These are phyloP conservation scores for Sinapis alba DNA, from an alignment of 441 rosid species.

Conservation along the genomic window DNA sequence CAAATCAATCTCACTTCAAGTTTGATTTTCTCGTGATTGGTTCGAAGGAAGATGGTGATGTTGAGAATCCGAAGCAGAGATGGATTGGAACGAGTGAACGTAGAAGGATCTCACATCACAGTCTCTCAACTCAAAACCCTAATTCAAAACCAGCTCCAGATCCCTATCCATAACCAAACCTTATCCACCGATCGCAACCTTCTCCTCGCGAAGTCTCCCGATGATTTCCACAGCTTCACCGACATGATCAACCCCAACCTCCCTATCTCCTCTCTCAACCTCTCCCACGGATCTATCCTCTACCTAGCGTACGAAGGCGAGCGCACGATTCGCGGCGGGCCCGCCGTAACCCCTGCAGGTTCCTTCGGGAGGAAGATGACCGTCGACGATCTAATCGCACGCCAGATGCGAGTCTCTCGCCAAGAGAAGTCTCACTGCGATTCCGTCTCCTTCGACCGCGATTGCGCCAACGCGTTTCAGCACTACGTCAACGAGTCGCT, in stretches of 20 bases:
- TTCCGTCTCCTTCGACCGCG: slow-evolving; percentile 85
- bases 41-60: slow-evolving; percentile 51
- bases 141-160: slow-evolving; percentile 78
- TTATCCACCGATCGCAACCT: slow-evolving; percentile 79
- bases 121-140: slow-evolving; percentile 72
- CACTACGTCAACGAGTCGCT: slow-evolving; percentile 74
- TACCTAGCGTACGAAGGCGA: slow-evolving; percentile 82
- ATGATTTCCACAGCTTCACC: slow-evolving; percentile 47
- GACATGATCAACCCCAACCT: slow-evolving; percentile 73
- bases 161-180: slow-evolving; percentile 75
- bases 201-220: slow-evolving; percentile 64
- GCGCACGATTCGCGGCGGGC: slow-evolving; percentile 76
- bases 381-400: slow-evolving; percentile 87
- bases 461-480: slow-evolving; percentile 81
- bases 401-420: slow-evolving; percentile 83
- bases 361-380: slow-evolving; percentile 99
- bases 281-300: slow-evolving; percentile 75
- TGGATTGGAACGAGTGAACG: slow-evolving; percentile 81
- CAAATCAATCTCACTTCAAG: no score
- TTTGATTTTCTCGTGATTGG: no score
- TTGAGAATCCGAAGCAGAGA: slow-evolving; percentile 92
- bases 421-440: slow-evolving; percentile 74
- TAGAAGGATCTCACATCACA: slow-evolving; percentile 56
- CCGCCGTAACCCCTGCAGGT: slow-evolving; percentile 73
- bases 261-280: slow-evolving; percentile 59